Percentiles rank a stretch among this genome's conserved stretches.
These are phyloP conservation scores for Heterobasidion parviporum DNA, from an alignment of 1,284 basidiomycete species.

Conservation along the genomic window DNA sequence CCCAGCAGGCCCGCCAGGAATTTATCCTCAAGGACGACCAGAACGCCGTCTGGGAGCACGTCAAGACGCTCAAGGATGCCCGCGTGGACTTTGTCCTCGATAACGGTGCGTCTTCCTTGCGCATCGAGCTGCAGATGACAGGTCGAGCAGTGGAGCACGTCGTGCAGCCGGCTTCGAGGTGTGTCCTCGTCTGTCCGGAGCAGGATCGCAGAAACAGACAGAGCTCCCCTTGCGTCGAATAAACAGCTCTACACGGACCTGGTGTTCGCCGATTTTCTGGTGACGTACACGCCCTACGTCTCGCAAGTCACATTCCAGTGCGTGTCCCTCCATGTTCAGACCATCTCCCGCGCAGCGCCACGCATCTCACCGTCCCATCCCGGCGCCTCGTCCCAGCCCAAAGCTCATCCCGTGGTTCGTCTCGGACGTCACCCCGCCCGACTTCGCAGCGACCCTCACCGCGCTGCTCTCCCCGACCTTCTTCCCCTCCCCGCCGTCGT, in stretches of 20 bases:
- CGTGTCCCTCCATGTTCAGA: conserved; percentile 19
- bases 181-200: conserved; percentile 5
- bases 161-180: conserved; percentile 84
- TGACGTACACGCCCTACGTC: conserved; percentile 81
- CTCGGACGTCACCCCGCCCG: conserved; percentile 79
- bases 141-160: conserved; percentile 20
- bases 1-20: conserved; percentile 64
- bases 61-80: conserved; percentile 49
- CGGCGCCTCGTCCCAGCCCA: conserved; percentile 38
- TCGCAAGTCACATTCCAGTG: conserved; percentile 85
- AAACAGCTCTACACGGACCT: conserved; percentile 81
- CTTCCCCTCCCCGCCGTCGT: conserved; percentile 31
- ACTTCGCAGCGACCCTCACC: conserved; percentile 53
- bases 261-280: conserved; percentile 89
- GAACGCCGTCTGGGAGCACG: conserved; percentile 65
- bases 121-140: background rate
- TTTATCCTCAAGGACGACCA: conserved; percentile 87
- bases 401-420: conserved; percentile 94
- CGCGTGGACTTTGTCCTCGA: conserved; percentile 88
- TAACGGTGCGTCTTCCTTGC: conserved; percentile 52
- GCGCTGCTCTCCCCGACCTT: conserved; percentile 54
- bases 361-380: background rate
- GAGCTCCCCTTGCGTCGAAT: too few relatives aligned
- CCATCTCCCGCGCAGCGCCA: background rate
- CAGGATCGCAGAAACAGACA: too few relatives aligned